These are phyloP conservation scores for Carpinus viminea DNA, from an alignment of 306 rosid species.

Conservation along the genomic window DNA sequence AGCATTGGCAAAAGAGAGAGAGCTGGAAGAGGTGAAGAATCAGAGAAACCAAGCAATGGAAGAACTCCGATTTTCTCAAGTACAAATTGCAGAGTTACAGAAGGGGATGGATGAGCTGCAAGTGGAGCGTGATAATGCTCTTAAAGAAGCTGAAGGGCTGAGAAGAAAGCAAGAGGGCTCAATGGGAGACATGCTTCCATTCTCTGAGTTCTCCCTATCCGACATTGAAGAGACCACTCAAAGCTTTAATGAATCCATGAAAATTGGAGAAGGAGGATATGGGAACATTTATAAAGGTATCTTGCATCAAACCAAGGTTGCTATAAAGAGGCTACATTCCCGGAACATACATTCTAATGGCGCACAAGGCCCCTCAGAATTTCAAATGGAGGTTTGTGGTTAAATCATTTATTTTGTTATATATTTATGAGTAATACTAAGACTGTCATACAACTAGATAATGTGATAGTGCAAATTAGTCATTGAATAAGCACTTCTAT, in stretches of 20 bases:
- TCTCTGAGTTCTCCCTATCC: slow-evolving; percentile 52
- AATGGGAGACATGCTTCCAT: slow-evolving; percentile 41
- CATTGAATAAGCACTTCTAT: too few species aligned
- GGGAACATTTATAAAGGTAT: slow-evolving; percentile 75
- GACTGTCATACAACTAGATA: too few species aligned
- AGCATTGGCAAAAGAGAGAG: slow-evolving; percentile 48
- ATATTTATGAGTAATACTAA: too few species aligned
- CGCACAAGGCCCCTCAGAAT: slow-evolving; percentile 67
- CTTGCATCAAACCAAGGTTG: slow-evolving; percentile 73
- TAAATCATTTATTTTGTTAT: background rate
- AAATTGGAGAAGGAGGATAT: slow-evolving; percentile 94
- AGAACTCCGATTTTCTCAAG: slow-evolving; percentile 45
- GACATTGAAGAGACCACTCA: slow-evolving; percentile 71
- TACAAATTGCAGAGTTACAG: slow-evolving; percentile 54
- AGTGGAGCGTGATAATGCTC: slow-evolving; percentile 55
- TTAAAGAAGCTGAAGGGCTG: slow-evolving; percentile 67
- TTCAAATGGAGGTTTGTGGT: slow-evolving; percentile 51
- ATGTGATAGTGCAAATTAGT: too few species aligned
- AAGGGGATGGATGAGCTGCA: slow-evolving; percentile 57
- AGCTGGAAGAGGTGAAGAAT: slow-evolving; percentile 48
- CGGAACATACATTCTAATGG: slow-evolving; percentile 54
- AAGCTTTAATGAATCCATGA: slow-evolving; percentile 49
- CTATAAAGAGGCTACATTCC: slow-evolving; percentile 65
- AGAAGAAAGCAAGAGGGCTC: slow-evolving; percentile 56
- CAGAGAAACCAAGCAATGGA: slow-evolving; percentile 41